Base-by-base conservation (phyloP, 2,329 filamentous ascomycete species). In the Chalara sp. region DNA sequence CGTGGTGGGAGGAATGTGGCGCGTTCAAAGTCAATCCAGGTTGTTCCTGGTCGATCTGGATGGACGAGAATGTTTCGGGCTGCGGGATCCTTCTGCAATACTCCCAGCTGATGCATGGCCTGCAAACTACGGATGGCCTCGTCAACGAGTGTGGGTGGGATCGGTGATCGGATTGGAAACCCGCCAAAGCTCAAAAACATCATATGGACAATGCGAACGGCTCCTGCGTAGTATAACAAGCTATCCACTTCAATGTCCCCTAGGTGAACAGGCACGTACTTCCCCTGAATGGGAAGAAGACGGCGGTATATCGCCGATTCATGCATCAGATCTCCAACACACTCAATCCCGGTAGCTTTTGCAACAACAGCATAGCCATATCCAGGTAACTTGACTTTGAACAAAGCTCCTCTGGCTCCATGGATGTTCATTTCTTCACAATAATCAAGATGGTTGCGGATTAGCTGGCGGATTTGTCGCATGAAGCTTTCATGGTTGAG, bases 391-490 rank as follows among this genome's bases (percentile, higher is more conserved):
- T 45, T 45, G 7, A 30, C 43, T 45, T 45, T 29, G 43, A 45
- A 45, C 13, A 45, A 30, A 45, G 43, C 43, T 32, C 43, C 43
- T 45, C 43, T 45, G 28, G 43, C 43, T 30, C 43, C 43, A 32
- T 45, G 43, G 43, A 45, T 30, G 43, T 45, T 45, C 43, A 45
- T 43, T 43, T 43, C 40, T 43, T 43, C 40, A 43, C 21, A 43
- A 43, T 43, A 43, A 43, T 43, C 11, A 43, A 43, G 40, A 11
- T 43, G 40, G 28, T 43, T 4, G 40, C 8, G 40, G 40, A 43
- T n/a, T 43, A 43, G 21, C 40, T 43, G 40, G 40, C 40, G 10
- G 28, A 43, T 43, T 21, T 12, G 40, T 43, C 21, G 40, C 40
- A 43, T 43, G 13, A 43, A 43, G 40, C 11, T 43, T 43, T 43